phyloP scores from a whole-genome alignment of 495 filamentous ascomycete species.

The Xylaria nigripes region DNA sequence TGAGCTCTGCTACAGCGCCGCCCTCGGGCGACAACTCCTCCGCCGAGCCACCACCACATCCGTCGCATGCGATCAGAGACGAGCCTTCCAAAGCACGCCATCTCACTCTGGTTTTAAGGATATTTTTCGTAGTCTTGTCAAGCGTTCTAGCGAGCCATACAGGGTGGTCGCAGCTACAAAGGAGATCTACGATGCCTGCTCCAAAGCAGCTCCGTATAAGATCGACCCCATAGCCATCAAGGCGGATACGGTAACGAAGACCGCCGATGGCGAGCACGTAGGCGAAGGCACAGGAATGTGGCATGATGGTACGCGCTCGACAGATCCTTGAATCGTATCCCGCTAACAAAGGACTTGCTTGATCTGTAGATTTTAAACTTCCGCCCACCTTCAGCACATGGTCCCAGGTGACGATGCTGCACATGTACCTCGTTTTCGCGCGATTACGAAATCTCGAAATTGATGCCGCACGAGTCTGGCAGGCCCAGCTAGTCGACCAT shows the following conservation, averaged over 20 bases:
- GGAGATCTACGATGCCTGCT: conserved; percentile 68
- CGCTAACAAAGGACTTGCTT: conserved; percentile 9
- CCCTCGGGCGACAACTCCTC: conserved; percentile 8
- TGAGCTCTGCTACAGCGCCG: conserved; percentile 16
- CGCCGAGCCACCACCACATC: neutral
- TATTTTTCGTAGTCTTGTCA: conserved; percentile 12
- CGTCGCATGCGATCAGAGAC: conserved; percentile 10
- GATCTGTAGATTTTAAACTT: conserved; percentile 46
- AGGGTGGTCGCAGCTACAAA: conserved; percentile 71
- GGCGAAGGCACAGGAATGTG: conserved; percentile 71
- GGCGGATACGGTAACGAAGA: conserved; percentile 51
- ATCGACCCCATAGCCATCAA: conserved; percentile 52
- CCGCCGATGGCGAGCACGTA: conserved; percentile 65
- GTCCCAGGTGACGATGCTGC: conserved; percentile 91
- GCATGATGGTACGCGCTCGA: conserved; percentile 59
- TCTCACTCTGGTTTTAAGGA: conserved; percentile 12
- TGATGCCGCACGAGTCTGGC: conserved; percentile 30
- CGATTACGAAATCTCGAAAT: conserved; percentile 70
- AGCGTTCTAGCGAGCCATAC: conserved; percentile 55
- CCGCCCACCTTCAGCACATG: conserved; percentile 83
- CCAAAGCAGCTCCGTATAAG: conserved; percentile 63
- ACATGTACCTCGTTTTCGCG: conserved; percentile 90
- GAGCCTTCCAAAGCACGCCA: conserved; percentile 18
- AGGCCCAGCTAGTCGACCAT: conserved; percentile 62
- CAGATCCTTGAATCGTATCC: neutral